Evolutionary conservation across 805 yeast genomes (phyloP), one percentile per base, ranked within the genome.

Genomic region (Ogataea populi-albae): DNA sequence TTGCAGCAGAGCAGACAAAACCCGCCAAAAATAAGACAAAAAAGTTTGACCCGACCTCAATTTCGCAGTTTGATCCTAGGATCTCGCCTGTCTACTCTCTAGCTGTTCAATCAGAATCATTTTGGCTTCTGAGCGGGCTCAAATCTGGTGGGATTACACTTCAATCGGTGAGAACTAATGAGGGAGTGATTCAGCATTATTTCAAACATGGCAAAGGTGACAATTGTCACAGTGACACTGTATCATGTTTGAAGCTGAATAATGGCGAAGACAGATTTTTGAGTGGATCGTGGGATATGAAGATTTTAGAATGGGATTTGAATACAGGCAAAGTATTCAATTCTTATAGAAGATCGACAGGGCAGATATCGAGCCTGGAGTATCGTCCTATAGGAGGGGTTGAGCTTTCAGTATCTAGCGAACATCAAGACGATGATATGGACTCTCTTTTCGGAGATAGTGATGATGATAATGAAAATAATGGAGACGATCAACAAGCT

Each of bases 221-320:
- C 2, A 23, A 38, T 27, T 66, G 69, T 17, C 98, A 93, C 59
- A 70, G 64, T 12, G 80, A 78, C 36, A 77, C 96, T 0, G 86
- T 93, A 0, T 82, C 94, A 14, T 81, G 79, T 12, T 59, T 91
- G 26, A 65, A 67, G 37, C 65, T 93, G 37, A 84, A 79, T 53
- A 64, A 69, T 22, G 62, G 62, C 6, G 91, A 91, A 50, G 72
- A 72, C 29, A 61, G 65, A 29, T 80, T 88, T 31, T 48, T 91
- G 14, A 80, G 93, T 34, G 97, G 96, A 0, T 73, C 87, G 12
- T 93, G 98, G 98, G 98, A 93, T 63, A 82, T 77, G 59, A 66
- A 73, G 15, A 71, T 91, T 1, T 58, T 78, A 5, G 76, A 81
- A 45, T 91, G 97, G 96, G 98, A 93, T 60, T 66, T 93, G 41